phyloP scores from a whole-genome alignment of 73 alveolate species.

The Halteria grandinella region DNA sequence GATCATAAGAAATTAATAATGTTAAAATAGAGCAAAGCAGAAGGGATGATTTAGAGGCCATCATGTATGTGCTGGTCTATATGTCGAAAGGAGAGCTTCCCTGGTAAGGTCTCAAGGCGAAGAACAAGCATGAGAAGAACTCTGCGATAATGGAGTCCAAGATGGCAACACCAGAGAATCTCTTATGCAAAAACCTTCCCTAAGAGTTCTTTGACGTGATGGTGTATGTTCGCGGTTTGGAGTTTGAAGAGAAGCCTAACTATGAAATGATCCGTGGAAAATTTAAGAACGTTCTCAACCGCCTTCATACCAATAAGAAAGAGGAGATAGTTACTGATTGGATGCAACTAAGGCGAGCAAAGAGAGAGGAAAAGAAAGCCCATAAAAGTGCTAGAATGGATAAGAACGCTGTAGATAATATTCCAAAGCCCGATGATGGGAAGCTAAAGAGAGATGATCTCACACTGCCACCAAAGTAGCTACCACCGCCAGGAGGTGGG shows the following conservation, averaged over 20 bases:
- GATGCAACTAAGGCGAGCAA: conserved; percentile 1
- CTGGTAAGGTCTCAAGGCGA: conserved; percentile 90
- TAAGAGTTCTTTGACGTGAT: conserved; percentile 54
- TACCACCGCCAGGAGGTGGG: too few relatives aligned
- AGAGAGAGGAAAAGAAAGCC: conserved; percentile 11
- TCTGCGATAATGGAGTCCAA: conserved; percentile 90
- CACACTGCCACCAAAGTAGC: too few relatives aligned
- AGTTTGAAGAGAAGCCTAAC: conserved; percentile 94
- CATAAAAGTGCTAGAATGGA: background rate
- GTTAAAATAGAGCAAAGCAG: conserved; percentile 77
- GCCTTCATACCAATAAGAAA: background rate
- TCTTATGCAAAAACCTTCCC: conserved; percentile 87
- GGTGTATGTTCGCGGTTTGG: conserved; percentile 65
- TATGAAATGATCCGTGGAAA: conserved; percentile 69
- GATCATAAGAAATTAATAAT: background rate
- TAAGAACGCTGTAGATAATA: background rate
- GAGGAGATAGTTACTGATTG: conserved; percentile 21
- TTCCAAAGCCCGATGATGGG: too few relatives aligned
- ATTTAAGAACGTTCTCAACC: conserved; percentile 26
- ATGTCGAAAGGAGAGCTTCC: conserved; percentile 92
- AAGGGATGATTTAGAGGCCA: conserved; percentile 95
- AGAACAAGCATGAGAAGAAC: conserved; percentile 85
- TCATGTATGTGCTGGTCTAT: conserved; percentile 89
- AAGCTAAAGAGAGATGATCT: too few relatives aligned
- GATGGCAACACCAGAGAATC: conserved; percentile 75